Base-by-base conservation (phyloP, 2,329 filamentous ascomycete genomes). In the Akanthomyces muscarius region DNA sequence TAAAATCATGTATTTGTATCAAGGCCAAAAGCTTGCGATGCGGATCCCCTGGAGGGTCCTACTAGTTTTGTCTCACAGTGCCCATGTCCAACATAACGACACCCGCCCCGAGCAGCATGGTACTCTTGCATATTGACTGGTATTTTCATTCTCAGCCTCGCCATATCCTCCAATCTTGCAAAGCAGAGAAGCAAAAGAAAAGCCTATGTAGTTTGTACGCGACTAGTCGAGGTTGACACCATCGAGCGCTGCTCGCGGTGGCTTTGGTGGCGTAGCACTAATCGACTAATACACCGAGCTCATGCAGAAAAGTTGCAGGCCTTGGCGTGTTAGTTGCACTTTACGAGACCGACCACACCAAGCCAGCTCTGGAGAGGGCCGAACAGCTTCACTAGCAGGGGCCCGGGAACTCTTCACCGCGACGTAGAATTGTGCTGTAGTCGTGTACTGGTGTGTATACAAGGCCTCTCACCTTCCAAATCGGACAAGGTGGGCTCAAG, bases 241-340 rank as follows among this genome's bases (percentile, higher is more conserved):
- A 18, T 41, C 25, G 47, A 30, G 25, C 23, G 25, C n/a, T 45
- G 38, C 21, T 36, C 53, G 11, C 41, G 13, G 16, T 16, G 38
- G 38, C 38, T 21, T 58, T 58, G 55, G 55, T 50, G 44, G 55
- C 33, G 55, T 38, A 10, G 30, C 33, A 58, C 55, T 50, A 41
- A 58, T 41, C 55, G 55, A 58, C 13, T 50, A 45, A 58, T 58
- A 50, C 55, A 58, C 55, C 55, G 55, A 58, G 55, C 44, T 50
- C 30, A 14, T 48, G 8, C 30, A 57, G n/a, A n/a, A 25, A 45
- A 41, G 13, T n/a, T 48, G 44, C 41, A 18, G 7, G 11, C 16
- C 55, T 50, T 41, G 55, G 41, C 38, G 13, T 58, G 42, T n/a
- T 28, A 48, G 54, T 57, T 42, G 54, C 13, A 28, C 41, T 5